These are phyloP conservation scores for Cicer arietinum DNA, from an alignment of 306 rosid species.

Conservation along the genomic window DNA sequence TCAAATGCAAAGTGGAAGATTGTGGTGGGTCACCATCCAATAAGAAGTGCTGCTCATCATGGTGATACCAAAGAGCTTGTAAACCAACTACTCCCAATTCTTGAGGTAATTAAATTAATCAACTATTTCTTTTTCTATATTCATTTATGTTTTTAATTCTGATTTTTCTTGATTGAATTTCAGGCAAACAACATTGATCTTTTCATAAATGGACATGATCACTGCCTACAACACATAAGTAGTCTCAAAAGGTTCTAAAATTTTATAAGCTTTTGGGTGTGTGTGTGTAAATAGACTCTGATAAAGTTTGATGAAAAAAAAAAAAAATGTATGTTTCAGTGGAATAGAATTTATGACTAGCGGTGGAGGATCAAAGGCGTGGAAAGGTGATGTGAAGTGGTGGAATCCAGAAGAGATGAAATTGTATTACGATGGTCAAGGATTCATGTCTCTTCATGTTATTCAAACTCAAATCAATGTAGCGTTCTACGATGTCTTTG, in stretches of 20 bases:
- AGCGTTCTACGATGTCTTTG: constrained; percentile 66
- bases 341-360: constrained; percentile 69
- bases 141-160: background rate
- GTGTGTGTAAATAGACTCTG: no score
- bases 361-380: constrained; percentile 84
- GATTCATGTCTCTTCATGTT: constrained; percentile 68
- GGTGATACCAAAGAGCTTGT: constrained; percentile 67
- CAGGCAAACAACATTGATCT: constrained; percentile 67
- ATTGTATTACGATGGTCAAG: constrained; percentile 77
- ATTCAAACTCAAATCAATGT: constrained; percentile 47
- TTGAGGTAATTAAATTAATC: constrained; percentile 51
- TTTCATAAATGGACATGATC: constrained; percentile 84
- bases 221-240: constrained; percentile 68
- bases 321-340: constrained; percentile 44
- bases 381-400: constrained; percentile 57
- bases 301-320: no score
- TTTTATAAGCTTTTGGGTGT: no score
- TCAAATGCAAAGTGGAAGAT: constrained; percentile 80
- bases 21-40: constrained; percentile 79
- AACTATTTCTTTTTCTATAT: no score
- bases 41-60: constrained; percentile 62
- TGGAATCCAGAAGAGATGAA: constrained; percentile 54
- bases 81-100: constrained; percentile 68
- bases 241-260: constrained; percentile 42
- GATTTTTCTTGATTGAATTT: background rate